Base-by-base conservation (phyloP, 768 basidiomycete genomes). In the Lentinula sp. region DNA sequence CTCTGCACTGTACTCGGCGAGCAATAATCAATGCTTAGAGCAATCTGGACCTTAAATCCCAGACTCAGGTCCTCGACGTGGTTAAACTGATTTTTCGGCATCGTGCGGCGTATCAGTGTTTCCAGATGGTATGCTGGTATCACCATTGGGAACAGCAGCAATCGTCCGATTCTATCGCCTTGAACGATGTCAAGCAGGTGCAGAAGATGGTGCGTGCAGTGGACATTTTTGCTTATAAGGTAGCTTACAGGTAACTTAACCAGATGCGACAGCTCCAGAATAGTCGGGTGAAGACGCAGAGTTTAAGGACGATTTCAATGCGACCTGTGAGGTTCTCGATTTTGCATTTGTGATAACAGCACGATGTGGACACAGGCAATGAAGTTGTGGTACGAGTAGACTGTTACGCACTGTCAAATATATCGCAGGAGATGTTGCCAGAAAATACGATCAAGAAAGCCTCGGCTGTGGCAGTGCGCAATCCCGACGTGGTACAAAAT, bases 231-330 rank as follows among this genome's bases (percentile, higher is more conserved):
- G 86, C 76, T 1, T 28, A 28, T 28, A 79, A 85, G 63, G 79
- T 81, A 37, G 73, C 73, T n/a, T 77, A 82, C 60, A 69, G 16
- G 72, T 76, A 46, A 74, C 72, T 10, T 81, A 81, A 59, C 77
- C 68, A 2, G 80, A 75, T 5, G 81, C 77, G 1, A 77, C 68
- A 3, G 81, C 74, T 4, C 81, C 77, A 3, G 62, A 70, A 28
- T 72, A 69, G 0, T 81, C 81, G 7, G 90, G 76, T 2, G 88
- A 85, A 4, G 90, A 87, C 12, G 90, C 71, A 3, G 93, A 91
- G 67, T 92, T 92, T 0, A 95, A 97, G 67, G 97, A 99, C 66
- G 97, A 98, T 68, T 97, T 97, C 72, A 97, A 96, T 65, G 93
- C 93, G 28, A 94, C 97, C 13, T 99, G 96, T 95, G 92, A 97